Evolutionary conservation across 139 green algal genomes (phyloP), one percentile per base, ranked within the genome.

Genomic region (Coelastrella sp.): DNA sequence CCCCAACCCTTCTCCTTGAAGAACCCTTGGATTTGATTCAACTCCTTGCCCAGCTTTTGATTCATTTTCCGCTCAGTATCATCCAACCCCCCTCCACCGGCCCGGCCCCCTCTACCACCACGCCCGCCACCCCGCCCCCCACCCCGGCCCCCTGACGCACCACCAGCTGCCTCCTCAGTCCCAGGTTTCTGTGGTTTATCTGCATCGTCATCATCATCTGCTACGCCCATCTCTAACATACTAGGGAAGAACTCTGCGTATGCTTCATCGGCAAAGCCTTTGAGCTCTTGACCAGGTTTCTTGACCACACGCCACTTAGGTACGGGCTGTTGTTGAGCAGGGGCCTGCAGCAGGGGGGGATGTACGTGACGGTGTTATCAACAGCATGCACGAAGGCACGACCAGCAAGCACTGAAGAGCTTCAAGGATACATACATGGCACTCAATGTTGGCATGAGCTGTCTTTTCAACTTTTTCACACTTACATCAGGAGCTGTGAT

Each of bases 41-140:
- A 83, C 92, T 98, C 92, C 7, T 92, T 93, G 61, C 95, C 91
- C 76, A 98, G 86, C 93, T 98, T 98, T 59, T 94, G 75, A 8
- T 96, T 92, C 60, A 91, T 77, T 75, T 89, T 73, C 71, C 66
- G 60, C 68, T 92, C 86, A 10, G 19, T 68, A 16, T 83, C 73
- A 82, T 83, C 73, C 4, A 66, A 57, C 4, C 73, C 85, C 60
- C 58, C 58, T 82, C 83, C 14, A 74, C 87, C 64, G 58, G 57
- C 57, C 73, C 71, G 7, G 57, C 19, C 54, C 81, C 86, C 5
- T 58, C 85, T 32, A 88, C 32, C 22, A 85, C 61, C 22, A 6
- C 22, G 74, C 90, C 76, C 32, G 92, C 92, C 87, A 85, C 90
- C 60, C 60, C n/a, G 71, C 54, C 17, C 74, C 20, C n/a, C 81